Base-by-base conservation (phyloP, 805 yeast genomes). In the Lipomyces sp. region DNA sequence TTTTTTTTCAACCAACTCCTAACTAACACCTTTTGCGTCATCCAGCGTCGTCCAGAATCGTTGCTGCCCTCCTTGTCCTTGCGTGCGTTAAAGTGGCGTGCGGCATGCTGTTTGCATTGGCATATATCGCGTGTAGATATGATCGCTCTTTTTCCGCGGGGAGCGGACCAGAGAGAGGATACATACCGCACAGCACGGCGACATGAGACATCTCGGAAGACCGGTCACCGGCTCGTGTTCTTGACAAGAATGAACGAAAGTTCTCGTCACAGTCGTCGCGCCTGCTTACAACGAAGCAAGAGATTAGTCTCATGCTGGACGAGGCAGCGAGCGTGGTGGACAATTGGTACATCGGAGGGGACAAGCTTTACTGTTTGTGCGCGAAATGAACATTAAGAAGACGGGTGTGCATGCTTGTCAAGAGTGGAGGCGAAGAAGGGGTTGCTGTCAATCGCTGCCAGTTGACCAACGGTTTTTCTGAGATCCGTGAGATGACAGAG, bases 361-460 rank as follows among this genome's bases (percentile, higher is more conserved):
- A n/a, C n/a, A n/a, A n/a, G n/a, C n/a, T 10, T 65, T 93, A 34
- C 65, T 73, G n/a, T 75, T 84, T 66, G 76, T 80, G 1, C 22
- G 39, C 22, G 65, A 72, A 2, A 66, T 81, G 33, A 51, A 65
- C 33, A 31, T 54, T 14, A 26, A 22, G 13, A 82, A 86, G 0
- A 63, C 74, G 91, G 60, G 89, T 87, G 39, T 74, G 86, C n/a
- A 76, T 75, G 59, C 74, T 93, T 55, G 78, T 69, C 22, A 67
- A 78, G 56, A 93, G 93, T 67, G 76, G 98, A 61, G 98, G 98
- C 23, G 93, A 91, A 70, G 95, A 95, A 32, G 96, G 98, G 11
- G 98, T 98, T 0, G 98, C 93, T 0, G 81, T 95, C 16, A 97
- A 91, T n/a, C n/a, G n/a, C n/a, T 68, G 58, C 51, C 32, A 23